A percentile compares a stretch with the other conserved stretches of the same genome.
These are phyloP conservation scores for Pseudogymnoascus sp. DNA, from an alignment of 2,329 filamentous ascomycete species.

Conservation along the genomic window DNA sequence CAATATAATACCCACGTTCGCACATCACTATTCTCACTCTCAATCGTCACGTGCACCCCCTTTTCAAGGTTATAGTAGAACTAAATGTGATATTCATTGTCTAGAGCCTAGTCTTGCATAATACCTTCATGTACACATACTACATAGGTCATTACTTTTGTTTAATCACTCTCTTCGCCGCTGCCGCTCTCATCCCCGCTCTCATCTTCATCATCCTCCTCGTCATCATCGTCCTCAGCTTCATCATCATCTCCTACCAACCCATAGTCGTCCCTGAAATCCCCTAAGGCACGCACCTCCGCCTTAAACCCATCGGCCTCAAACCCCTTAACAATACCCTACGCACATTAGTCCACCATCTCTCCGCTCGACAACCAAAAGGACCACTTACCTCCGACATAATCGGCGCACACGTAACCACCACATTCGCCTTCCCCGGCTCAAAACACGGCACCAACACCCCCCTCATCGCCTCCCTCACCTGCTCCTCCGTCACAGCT, in stretches of 20 bases:
- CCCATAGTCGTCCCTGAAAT: slow-evolving; percentile 88
- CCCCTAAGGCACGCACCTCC: slow-evolving; percentile 61
- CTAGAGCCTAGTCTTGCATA: background rate
- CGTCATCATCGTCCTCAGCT: slow-evolving; percentile 33
- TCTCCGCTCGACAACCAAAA: slow-evolving; percentile 8
- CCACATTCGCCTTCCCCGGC: slow-evolving; percentile 71
- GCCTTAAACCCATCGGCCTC: slow-evolving; percentile 69
- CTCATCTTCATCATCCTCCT: slow-evolving; percentile 21
- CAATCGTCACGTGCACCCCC: background rate
- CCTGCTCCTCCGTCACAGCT: slow-evolving; percentile 65
- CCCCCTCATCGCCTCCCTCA: slow-evolving; percentile 64
- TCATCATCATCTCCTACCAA: slow-evolving; percentile 56
- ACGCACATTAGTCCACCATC: background rate
- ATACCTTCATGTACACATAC: background rate
- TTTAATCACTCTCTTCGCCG: background rate
- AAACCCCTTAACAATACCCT: slow-evolving; percentile 72
- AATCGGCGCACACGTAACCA: slow-evolving; percentile 79
- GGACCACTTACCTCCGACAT: slow-evolving; percentile 66
- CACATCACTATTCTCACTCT: background rate
- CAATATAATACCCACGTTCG: background rate
- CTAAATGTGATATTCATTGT: background rate
- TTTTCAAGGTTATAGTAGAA: background rate
- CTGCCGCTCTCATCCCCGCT: slow-evolving; percentile 16
- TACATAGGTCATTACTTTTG: background rate
- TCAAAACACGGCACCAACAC: slow-evolving; percentile 74